phyloP scores from a whole-genome alignment of 306 rosid species.

The Senna tora region DNA sequence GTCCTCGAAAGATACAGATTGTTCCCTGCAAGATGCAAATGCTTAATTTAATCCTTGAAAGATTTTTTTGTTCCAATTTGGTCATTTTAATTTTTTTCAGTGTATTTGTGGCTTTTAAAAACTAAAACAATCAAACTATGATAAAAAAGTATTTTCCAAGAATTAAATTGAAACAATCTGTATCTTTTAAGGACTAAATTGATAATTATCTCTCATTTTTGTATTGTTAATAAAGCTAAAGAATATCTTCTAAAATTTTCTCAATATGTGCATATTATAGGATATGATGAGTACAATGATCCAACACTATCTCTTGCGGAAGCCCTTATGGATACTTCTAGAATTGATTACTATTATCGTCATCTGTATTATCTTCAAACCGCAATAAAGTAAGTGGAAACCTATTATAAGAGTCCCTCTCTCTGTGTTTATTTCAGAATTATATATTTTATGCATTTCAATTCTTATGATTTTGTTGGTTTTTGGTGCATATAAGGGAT shows the following conservation, averaged over 20 bases:
- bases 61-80: too few species aligned
- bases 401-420: background rate
- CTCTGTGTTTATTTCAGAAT: background rate
- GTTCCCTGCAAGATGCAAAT: too few species aligned
- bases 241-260: background rate
- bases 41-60: too few species aligned
- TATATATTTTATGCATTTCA: background rate
- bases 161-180: too few species aligned
- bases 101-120: too few species aligned
- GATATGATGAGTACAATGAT: conserved; percentile 44
- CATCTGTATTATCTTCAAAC: conserved; percentile 48
- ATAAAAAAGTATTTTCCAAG: too few species aligned
- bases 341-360: conserved; percentile 43
- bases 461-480: background rate
- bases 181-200: too few species aligned
- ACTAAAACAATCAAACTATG: too few species aligned
- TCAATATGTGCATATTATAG: too few species aligned
- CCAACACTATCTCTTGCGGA: conserved; percentile 38
- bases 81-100: too few species aligned
- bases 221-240: background rate
- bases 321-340: conserved; percentile 46
- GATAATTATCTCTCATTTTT: too few species aligned
- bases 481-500: conserved; percentile 23
- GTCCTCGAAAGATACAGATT: too few species aligned
- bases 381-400: conserved; percentile 47